These are phyloP conservation scores for Thamnidium elegans DNA, from an alignment of 192 early-diverging fungal species.

Conservation along the genomic window DNA sequence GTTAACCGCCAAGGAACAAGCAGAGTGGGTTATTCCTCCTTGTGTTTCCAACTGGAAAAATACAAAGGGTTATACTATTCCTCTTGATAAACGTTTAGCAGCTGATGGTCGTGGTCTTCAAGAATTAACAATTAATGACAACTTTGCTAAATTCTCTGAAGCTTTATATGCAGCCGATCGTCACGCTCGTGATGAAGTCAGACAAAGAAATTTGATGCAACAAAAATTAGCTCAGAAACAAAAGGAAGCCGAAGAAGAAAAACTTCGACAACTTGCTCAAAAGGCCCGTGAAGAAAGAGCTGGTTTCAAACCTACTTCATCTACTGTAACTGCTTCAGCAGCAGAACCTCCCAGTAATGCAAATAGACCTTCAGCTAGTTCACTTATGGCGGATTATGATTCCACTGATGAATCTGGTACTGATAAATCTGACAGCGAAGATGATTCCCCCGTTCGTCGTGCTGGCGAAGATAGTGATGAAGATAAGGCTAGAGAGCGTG, in stretches of 20 bases:
- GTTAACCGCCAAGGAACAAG: conserved; percentile 93
- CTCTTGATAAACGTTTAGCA: conserved; percentile 97
- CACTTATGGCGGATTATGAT: conserved; percentile 37
- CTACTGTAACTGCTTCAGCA: conserved; percentile 7
- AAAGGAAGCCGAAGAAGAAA: conserved; percentile 92
- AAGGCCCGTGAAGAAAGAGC: conserved; percentile 83
- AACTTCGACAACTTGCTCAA: conserved; percentile 86
- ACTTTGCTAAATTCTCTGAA: conserved; percentile 95
- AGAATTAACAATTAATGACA: conserved; percentile 87
- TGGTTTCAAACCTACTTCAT: conserved; percentile 33
- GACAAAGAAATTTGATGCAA: conserved; percentile 86
- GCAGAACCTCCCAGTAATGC: conserved; percentile 24
- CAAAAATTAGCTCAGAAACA: conserved; percentile 90
- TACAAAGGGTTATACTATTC: conserved; percentile 98
- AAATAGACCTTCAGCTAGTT: conserved; percentile 31
- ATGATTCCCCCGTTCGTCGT: conserved; percentile 46
- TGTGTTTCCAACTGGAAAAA: conserved; percentile 99
- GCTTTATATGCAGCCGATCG: conserved; percentile 90
- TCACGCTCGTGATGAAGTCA: conserved; percentile 92
- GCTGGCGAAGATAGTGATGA: conserved; percentile 56
- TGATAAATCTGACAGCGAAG: conserved; percentile 31
- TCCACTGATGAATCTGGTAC: conserved; percentile 30
- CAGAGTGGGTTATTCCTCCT: conserved; percentile 97
- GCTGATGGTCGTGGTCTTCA: conserved; percentile 95
- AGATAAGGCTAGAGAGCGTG: conserved; percentile 70